phyloP scores from a whole-genome alignment of 192 early-diverging fungal species.

The Geosiphon pyriformis region DNA sequence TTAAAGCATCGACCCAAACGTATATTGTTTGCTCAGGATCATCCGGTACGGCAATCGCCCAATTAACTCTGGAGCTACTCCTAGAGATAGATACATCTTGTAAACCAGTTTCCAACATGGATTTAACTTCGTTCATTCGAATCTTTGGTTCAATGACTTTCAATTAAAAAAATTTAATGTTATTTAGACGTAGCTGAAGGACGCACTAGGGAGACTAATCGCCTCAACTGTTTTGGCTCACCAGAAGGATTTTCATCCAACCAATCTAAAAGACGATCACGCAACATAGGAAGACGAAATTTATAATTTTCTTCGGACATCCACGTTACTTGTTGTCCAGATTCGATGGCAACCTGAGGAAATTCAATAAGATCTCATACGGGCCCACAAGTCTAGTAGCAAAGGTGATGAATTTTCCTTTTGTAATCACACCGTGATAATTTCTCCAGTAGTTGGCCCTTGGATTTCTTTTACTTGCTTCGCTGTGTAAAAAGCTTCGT shows the following conservation, averaged over 20 bases:
- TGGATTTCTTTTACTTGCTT: slow-evolving; percentile 64
- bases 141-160: slow-evolving; percentile 61
- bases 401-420: background rate
- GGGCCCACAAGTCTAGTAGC: background rate
- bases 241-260: slow-evolving; percentile 58
- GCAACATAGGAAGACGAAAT: slow-evolving; percentile 68
- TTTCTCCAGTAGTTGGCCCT: slow-evolving; percentile 46
- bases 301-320: slow-evolving; percentile 91
- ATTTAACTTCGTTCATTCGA: slow-evolving; percentile 60
- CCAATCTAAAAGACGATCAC: slow-evolving; percentile 61
- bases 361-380: background rate
- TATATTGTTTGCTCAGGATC: slow-evolving; percentile 89
- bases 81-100: slow-evolving; percentile 85
- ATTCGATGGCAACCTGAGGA: slow-evolving; percentile 64
- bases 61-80: slow-evolving; percentile 65
- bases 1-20: slow-evolving; percentile 95
- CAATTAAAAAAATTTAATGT: background rate
- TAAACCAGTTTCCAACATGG: slow-evolving; percentile 52
- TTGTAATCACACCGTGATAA: slow-evolving; percentile 45
- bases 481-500: slow-evolving; percentile 85
- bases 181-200: no score
- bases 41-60: slow-evolving; percentile 90
- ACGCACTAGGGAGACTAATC: no score
- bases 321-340: slow-evolving; percentile 85
- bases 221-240: no score